phyloP scores from a whole-genome alignment of 495 filamentous ascomycete species.

The Penicillium pancosmium region DNA sequence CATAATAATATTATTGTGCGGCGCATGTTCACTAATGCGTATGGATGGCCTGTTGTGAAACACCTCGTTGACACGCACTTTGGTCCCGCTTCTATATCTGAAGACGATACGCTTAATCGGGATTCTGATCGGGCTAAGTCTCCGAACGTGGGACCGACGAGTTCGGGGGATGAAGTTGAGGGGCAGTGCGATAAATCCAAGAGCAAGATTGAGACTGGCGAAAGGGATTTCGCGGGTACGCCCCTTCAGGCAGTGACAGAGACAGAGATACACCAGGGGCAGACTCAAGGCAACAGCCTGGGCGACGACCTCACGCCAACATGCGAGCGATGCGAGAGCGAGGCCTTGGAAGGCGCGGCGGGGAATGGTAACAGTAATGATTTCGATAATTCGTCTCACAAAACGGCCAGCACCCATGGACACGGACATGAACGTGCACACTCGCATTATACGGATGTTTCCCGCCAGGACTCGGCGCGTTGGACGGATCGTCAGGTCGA shows the following conservation, averaged over 20 bases:
- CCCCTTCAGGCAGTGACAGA: no score
- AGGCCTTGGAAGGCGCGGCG: no score
- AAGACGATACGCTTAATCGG: slow-evolving; percentile 58
- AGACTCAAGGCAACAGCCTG: no score
- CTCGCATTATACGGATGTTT: slow-evolving; percentile 17
- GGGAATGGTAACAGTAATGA: no score
- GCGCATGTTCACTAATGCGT: slow-evolving; percentile 94
- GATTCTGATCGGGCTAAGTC: slow-evolving; percentile 53
- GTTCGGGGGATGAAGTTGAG: slow-evolving; percentile 53
- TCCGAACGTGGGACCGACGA: slow-evolving; percentile 33
- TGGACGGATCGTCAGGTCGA: slow-evolving; percentile 44
- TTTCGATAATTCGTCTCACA: neutral
- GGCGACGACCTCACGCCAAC: no score
- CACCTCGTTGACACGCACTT: slow-evolving; percentile 95
- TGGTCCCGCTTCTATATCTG: slow-evolving; percentile 62
- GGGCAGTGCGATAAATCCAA: slow-evolving; percentile 26
- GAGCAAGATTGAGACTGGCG: no score
- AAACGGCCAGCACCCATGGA: slow-evolving; percentile 14
- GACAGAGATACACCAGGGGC: no score
- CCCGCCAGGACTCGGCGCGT: slow-evolving; percentile 38
- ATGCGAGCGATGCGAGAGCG: no score
- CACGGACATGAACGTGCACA: neutral
- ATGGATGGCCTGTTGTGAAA: slow-evolving; percentile 95
- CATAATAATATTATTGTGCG: slow-evolving; percentile 98
- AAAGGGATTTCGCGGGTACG: no score